These are phyloP conservation scores for Mycena venus DNA, from an alignment of 768 basidiomycete genomes.

Conservation along the genomic window DNA sequence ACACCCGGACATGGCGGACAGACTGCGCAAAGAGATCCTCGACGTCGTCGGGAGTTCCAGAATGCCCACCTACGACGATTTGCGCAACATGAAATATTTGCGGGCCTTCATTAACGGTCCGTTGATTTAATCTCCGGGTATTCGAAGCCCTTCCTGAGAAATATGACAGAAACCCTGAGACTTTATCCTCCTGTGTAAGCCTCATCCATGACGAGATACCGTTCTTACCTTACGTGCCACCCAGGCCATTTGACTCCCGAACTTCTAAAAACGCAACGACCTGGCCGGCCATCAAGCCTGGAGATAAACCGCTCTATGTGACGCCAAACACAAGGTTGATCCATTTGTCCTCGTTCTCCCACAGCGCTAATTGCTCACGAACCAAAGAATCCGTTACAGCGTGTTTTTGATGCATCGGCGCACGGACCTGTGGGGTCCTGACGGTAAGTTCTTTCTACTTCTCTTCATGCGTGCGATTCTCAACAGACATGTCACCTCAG, in stretches of 20 bases:
- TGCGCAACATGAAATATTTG: slow-evolving; percentile 56
- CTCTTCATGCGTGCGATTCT: too few species aligned
- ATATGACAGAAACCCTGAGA: slow-evolving; percentile 21
- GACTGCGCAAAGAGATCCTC: slow-evolving; percentile 52
- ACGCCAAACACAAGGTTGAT: slow-evolving; percentile 41
- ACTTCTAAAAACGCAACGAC: slow-evolving; percentile 13
- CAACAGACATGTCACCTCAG: slow-evolving; percentile 32
- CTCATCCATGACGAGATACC: not conserved
- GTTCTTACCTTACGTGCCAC: not conserved
- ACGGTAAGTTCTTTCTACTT: slow-evolving; percentile 44
- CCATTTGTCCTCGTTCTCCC: not conserved
- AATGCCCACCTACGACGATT: slow-evolving; percentile 51
- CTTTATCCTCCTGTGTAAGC: slow-evolving; percentile 33
- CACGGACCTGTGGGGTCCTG: slow-evolving; percentile 59
- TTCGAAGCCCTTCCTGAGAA: not conserved
- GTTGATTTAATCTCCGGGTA: not conserved
- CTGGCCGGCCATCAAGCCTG: slow-evolving; percentile 25
- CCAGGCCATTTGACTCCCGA: slow-evolving; percentile 16
- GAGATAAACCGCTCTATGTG: slow-evolving; percentile 42
- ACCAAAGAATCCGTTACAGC: slow-evolving; percentile 45
- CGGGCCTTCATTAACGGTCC: slow-evolving; percentile 49
- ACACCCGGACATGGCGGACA: slow-evolving; percentile 47
- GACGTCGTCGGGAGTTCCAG: slow-evolving; percentile 41
- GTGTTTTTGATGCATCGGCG: slow-evolving; percentile 57
- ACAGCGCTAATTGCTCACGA: too few species aligned